phyloP scores from a whole-genome alignment of 2,329 filamentous ascomycete genomes.

The Byssothecium circinans region DNA sequence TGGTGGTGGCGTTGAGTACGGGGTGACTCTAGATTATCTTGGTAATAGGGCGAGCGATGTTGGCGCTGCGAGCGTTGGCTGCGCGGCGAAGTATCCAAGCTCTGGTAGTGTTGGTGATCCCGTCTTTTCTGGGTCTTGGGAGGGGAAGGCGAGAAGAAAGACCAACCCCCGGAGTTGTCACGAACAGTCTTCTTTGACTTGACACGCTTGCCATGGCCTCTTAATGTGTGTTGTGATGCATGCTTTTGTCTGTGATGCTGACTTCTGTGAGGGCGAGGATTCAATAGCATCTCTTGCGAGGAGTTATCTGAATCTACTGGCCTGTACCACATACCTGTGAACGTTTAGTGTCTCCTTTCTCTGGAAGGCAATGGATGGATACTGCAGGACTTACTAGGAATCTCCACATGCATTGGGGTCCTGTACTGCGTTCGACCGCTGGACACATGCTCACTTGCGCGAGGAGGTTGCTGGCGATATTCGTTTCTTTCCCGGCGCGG shows the following conservation, averaged over 20 bases:
- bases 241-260: slow-evolving; percentile 35
- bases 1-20: slow-evolving; percentile 28
- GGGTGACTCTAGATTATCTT: slow-evolving; percentile 19
- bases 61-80: slow-evolving; percentile 32
- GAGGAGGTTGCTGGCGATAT: slow-evolving; percentile 12
- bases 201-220: slow-evolving; percentile 40
- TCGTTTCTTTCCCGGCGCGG: slow-evolving; percentile 28
- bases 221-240: slow-evolving; percentile 37
- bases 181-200: slow-evolving; percentile 37
- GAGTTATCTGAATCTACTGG: slow-evolving; percentile 30
- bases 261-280: slow-evolving; percentile 40
- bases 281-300: slow-evolving; percentile 40
- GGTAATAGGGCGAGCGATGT: slow-evolving; percentile 19
- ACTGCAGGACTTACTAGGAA: slow-evolving; percentile 2
- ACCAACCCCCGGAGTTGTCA: slow-evolving; percentile 31
- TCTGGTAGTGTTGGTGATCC: slow-evolving; percentile 31
- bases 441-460: slow-evolving; percentile 17
- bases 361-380: slow-evolving; percentile 15
- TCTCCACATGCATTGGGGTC: slow-evolving; percentile 5
- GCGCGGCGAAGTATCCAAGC: slow-evolving; percentile 31
- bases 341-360: slow-evolving; percentile 2
- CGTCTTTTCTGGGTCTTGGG: slow-evolving; percentile 29
- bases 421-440: slow-evolving; percentile 1
- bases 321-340: slow-evolving; percentile 34
- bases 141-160: slow-evolving; percentile 34